Conservation (phyloP, 805 yeast genomes). For the Metschnikowia santaceciliae region DNA sequence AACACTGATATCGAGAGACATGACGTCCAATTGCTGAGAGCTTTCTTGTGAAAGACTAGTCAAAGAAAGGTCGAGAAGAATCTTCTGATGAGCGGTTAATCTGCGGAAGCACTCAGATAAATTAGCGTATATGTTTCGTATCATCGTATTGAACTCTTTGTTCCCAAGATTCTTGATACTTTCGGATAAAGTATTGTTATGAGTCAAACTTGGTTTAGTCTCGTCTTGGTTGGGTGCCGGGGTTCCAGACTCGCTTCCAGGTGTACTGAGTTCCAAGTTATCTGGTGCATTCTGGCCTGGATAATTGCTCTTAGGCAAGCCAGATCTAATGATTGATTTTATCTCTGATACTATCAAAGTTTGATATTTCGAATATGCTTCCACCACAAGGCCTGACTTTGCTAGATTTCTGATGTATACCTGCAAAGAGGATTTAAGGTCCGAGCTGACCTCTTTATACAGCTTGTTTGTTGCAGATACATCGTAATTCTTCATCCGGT, state of each 20-base stretch:
- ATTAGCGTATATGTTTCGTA: constrained; percentile 54
- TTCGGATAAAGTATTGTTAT: constrained; percentile 24
- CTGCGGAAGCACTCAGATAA: constrained; percentile 72
- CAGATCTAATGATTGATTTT: constrained; percentile 59
- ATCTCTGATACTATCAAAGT: constrained; percentile 67
- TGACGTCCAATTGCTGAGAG: constrained; percentile 35
- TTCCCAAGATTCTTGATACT: constrained; percentile 66
- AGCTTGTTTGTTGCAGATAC: constrained; percentile 26
- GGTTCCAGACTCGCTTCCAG: background rate
- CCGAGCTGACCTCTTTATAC: constrained; percentile 36
- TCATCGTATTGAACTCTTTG: constrained; percentile 69
- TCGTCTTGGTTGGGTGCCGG: constrained; percentile 2
- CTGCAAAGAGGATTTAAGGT: constrained; percentile 41
- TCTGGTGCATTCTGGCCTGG: background rate
- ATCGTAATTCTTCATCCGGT: constrained; percentile 22
- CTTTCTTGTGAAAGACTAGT: constrained; percentile 25
- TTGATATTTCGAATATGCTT: constrained; percentile 62
- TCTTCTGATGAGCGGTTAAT: constrained; percentile 72
- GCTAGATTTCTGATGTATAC: constrained; percentile 52
- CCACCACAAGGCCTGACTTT: constrained; percentile 55
- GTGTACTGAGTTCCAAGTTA: constrained; percentile 1
- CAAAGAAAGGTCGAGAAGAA: constrained; percentile 65
- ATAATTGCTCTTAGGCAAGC: constrained; percentile 9
- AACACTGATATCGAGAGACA: constrained; percentile 62
- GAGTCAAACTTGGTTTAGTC: constrained; percentile 8